These are phyloP conservation scores for Mortierella antarctica DNA, from an alignment of 192 early-diverging fungal genomes.

Conservation along the genomic window DNA sequence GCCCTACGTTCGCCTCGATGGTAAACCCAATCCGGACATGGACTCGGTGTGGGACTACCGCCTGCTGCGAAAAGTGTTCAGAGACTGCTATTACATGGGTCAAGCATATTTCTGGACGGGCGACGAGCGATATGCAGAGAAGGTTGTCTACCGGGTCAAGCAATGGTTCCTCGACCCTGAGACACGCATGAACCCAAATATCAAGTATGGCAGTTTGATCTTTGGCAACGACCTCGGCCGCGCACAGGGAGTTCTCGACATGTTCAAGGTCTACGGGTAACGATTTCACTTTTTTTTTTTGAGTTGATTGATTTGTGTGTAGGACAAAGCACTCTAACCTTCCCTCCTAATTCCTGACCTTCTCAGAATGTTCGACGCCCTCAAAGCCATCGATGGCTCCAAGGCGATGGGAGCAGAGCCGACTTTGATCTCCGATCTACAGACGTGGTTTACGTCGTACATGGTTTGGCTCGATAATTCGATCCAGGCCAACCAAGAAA, in stretches of 20 bases:
- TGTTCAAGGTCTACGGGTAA: slow-evolving; percentile 56
- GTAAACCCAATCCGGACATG: slow-evolving; percentile 66
- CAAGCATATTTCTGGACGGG: slow-evolving; percentile 66
- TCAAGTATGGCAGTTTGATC: slow-evolving; percentile 64
- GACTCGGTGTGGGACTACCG: slow-evolving; percentile 53
- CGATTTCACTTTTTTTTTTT: slow-evolving; percentile 1
- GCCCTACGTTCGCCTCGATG: slow-evolving; percentile 63
- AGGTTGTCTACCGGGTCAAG: slow-evolving; percentile 53
- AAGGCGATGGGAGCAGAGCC: slow-evolving; percentile 36
- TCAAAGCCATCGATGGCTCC: slow-evolving; percentile 44
- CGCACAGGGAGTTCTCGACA: slow-evolving; percentile 56
- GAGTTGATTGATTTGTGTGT: neutral
- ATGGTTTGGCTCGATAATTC: slow-evolving; percentile 45
- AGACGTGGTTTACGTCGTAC: slow-evolving; percentile 54
- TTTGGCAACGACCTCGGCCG: slow-evolving; percentile 53
- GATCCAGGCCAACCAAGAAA: slow-evolving; percentile 43
- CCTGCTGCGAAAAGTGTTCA: slow-evolving; percentile 50
- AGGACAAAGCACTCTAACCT: neutral
- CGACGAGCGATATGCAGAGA: slow-evolving; percentile 61
- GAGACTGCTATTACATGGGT: slow-evolving; percentile 55
- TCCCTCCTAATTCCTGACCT: neutral
- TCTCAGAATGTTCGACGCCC: slow-evolving; percentile 53
- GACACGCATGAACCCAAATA: slow-evolving; percentile 71
- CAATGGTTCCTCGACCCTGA: slow-evolving; percentile 66
- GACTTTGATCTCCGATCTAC: slow-evolving; percentile 36